phyloP scores from a whole-genome alignment of 805 yeast genomes.

The Wickerhamomyces chaumierensis region DNA sequence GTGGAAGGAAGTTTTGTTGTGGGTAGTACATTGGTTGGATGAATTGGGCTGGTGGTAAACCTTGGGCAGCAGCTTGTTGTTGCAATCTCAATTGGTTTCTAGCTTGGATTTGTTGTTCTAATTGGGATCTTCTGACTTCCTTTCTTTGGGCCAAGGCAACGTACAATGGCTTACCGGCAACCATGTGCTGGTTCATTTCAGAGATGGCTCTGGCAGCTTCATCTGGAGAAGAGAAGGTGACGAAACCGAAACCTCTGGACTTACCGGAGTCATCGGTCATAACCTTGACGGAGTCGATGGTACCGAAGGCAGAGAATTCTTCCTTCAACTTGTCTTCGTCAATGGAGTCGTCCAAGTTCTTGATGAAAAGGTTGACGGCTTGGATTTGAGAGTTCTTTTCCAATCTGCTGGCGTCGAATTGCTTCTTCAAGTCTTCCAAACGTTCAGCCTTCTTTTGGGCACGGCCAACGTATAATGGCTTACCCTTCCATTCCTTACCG shows the following conservation, averaged over 20 bases:
- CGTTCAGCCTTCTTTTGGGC: slow-evolving; percentile 99
- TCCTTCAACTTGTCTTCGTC: slow-evolving; percentile 87
- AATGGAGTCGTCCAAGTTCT: slow-evolving; percentile 89
- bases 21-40: slow-evolving; percentile 69
- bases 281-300: slow-evolving; percentile 91
- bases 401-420: slow-evolving; percentile 82
- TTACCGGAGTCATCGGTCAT: slow-evolving; percentile 92
- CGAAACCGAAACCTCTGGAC: slow-evolving; percentile 98
- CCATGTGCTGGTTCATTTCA: slow-evolving; percentile 96
- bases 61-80: slow-evolving; percentile 76
- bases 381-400: slow-evolving; percentile 91
- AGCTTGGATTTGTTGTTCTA: slow-evolving; percentile 96
- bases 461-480: slow-evolving; percentile 88
- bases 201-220: slow-evolving; percentile 98
- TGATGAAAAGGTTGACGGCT: slow-evolving; percentile 93
- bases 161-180: slow-evolving; percentile 90
- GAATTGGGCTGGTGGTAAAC: slow-evolving; percentile 70
- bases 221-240: slow-evolving; percentile 94
- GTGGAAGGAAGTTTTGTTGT: slow-evolving; percentile 76
- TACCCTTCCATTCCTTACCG: slow-evolving; percentile 77
- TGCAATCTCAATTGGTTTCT: slow-evolving; percentile 98
- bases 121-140: slow-evolving; percentile 93
- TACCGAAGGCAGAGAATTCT: slow-evolving; percentile 88
- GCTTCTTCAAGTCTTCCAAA: slow-evolving; percentile 87
- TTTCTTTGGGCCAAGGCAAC: slow-evolving; percentile 98